These are phyloP conservation scores for Trichoderma sp. DNA, from an alignment of 2,329 filamentous ascomycete species.

Conservation along the genomic window DNA sequence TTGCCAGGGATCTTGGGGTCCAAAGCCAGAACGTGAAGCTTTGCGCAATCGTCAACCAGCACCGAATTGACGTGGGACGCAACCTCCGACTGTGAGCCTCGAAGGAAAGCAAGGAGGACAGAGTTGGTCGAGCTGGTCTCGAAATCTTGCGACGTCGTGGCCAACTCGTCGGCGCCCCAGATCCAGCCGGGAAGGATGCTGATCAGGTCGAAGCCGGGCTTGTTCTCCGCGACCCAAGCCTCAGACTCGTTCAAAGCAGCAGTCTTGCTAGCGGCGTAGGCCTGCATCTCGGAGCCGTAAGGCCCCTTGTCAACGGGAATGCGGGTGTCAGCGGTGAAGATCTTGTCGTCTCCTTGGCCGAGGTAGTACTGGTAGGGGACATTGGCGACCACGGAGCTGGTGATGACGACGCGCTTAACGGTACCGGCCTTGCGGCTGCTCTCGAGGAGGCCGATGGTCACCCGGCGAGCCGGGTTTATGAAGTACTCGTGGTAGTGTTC, in stretches of 20 bases:
- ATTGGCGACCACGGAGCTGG: background rate
- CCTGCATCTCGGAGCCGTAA: conserved; percentile 2
- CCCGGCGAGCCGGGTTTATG: background rate
- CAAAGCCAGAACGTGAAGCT: conserved; percentile 5
- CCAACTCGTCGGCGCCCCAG: background rate
- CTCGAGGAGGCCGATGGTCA: background rate
- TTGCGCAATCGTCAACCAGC: background rate
- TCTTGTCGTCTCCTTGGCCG: conserved; percentile 9
- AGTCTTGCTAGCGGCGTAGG: conserved; percentile 3
- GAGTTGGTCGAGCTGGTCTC: conserved; percentile 6
- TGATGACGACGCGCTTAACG: background rate
- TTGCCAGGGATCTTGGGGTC: conserved; percentile 11
- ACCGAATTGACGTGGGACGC: background rate
- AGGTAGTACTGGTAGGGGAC: background rate
- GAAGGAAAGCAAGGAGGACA: background rate
- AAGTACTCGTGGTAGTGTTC: background rate
- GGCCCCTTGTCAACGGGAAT: background rate
- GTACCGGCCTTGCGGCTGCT: conserved; percentile 3
- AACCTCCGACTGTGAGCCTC: background rate
- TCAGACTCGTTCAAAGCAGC: conserved; percentile 10
- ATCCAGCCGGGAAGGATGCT: conserved; percentile 18
- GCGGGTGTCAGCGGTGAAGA: background rate
- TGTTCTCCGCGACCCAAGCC: conserved; percentile 7
- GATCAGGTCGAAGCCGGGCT: conserved; percentile 7
- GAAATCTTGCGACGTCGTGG: background rate